Conservation (phyloP, 1,139 yeast genomes). For the Wickerhamomyces sp. region DNA sequence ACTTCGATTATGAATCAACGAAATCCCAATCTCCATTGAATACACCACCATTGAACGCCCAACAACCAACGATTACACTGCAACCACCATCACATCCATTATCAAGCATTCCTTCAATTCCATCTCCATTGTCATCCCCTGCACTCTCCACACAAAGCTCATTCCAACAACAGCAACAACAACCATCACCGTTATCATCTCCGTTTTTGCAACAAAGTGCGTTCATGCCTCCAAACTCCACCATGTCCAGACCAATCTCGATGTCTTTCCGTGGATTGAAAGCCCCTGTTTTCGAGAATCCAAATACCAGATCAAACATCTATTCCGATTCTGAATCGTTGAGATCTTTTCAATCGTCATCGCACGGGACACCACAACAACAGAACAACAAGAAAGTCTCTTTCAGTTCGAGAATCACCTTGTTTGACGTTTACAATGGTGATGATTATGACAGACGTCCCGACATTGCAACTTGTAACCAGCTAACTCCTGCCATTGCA, state of each 20-base stretch:
- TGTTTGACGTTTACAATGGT: constrained; percentile 82
- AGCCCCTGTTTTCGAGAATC: constrained; percentile 48
- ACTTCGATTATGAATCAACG: constrained; percentile 12
- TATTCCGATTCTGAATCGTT: constrained; percentile 11
- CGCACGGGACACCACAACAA: constrained; percentile 1
- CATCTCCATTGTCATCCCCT: constrained; percentile 5
- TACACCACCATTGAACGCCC: constrained; percentile 8
- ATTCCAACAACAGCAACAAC: too few relatives aligned
- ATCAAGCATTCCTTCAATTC: neutral
- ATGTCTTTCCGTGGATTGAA: constrained; percentile 63
- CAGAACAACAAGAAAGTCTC: constrained; percentile 36
- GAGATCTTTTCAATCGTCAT: constrained; percentile 6
- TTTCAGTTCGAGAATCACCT: constrained; percentile 77
- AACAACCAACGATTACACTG: constrained; percentile 1
- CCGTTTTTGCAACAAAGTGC: constrained; percentile 18
- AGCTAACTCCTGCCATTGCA: constrained; percentile 82
- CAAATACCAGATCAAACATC: constrained; percentile 2
- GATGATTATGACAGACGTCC: constrained; percentile 92
- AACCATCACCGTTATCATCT: constrained; percentile 19
- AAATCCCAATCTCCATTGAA: constrained; percentile 5
- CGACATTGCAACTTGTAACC: constrained; percentile 89
- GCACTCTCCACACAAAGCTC: neutral
- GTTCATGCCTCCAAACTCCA: constrained; percentile 10
- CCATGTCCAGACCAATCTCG: constrained; percentile 47
- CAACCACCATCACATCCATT: neutral